Percentiles rank a stretch among this genome's conserved stretches.
Conservation (phyloP, 768 basidiomycete genomes). For the Lanmaoa pseudosensibilis region DNA sequence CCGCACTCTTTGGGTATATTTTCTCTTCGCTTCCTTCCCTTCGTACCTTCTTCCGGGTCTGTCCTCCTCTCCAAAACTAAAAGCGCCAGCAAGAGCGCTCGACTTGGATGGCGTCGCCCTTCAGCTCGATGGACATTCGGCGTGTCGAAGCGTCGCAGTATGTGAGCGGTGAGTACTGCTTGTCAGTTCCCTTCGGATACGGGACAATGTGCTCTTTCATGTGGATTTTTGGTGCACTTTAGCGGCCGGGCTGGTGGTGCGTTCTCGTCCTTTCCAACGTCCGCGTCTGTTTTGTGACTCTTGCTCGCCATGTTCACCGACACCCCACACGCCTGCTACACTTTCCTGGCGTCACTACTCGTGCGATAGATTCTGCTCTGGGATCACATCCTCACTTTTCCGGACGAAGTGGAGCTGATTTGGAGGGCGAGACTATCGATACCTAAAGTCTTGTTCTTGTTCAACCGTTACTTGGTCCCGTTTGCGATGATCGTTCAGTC, state of each 20-base stretch:
- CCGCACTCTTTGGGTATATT: neutral
- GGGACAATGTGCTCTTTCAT: no score
- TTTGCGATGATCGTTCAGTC: slow-evolving; percentile 30
- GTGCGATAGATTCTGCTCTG: slow-evolving; percentile 31
- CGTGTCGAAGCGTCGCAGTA: slow-evolving; percentile 22
- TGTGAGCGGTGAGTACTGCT: slow-evolving; percentile 23
- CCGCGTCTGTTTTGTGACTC: neutral
- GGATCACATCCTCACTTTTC: slow-evolving; percentile 36
- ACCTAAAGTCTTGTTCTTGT: slow-evolving; percentile 35
- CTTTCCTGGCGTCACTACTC: neutral
- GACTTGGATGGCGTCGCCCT: slow-evolving; percentile 7
- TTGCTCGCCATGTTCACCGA: neutral
- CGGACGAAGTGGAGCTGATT: slow-evolving; percentile 34
- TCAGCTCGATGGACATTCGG: slow-evolving; percentile 1
- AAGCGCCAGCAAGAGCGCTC: neutral
- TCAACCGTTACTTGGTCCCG: slow-evolving; percentile 37
- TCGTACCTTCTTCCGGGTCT: neutral
- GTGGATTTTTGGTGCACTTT: neutral
- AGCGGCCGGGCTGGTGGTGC: slow-evolving; percentile 30
- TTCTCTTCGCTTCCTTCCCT: neutral
- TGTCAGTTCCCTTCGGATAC: neutral
- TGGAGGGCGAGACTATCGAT: slow-evolving; percentile 31
- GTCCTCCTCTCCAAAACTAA: neutral
- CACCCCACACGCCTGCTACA: neutral
- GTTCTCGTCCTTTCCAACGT: neutral